Percentiles rank a stretch among this genome's conserved stretches.
Conservation (phyloP, 139 green algal species). For the Micromonas pusilla region DNA sequence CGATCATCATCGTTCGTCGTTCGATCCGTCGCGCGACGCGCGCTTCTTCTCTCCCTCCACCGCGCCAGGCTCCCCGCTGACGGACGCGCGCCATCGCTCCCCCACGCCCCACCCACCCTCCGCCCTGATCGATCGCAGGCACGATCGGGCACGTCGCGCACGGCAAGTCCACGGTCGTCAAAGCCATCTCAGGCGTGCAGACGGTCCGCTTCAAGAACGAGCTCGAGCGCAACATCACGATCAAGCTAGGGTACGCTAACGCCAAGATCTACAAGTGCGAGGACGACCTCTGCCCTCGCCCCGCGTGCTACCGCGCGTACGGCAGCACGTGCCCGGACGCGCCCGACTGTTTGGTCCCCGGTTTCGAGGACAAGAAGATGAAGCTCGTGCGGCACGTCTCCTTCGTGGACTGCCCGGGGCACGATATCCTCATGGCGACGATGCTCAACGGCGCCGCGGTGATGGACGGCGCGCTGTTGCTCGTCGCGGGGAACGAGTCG, state of each 20-base stretch:
- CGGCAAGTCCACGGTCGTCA: conserved; percentile 99
- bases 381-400: conserved; percentile 92
- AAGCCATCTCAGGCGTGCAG: conserved; percentile 97
- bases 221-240: conserved; percentile 99
- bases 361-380: conserved; percentile 76
- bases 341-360: conserved; percentile 64
- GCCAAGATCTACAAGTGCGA: conserved; percentile 97
- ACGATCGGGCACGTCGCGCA: conserved; percentile 99
- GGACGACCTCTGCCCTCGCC: conserved; percentile 70
- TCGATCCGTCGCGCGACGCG: background rate
- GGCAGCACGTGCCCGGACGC: conserved; percentile 81
- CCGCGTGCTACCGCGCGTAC: conserved; percentile 68
- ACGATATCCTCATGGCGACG: conserved; percentile 99
- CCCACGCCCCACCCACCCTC: background rate
- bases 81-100: background rate
- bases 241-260: conserved; percentile 99
- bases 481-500: conserved; percentile 96
- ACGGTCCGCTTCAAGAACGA: conserved; percentile 99
- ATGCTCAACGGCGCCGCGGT: conserved; percentile 99
- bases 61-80: background rate
- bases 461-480: conserved; percentile 97
- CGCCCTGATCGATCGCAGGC: conserved; percentile 58
- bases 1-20: background rate
- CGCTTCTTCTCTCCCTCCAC: background rate
- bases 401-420: conserved; percentile 98